A percentile compares a stretch with the other conserved stretches of the same genome.
These are phyloP conservation scores for Flaveria ramosissima DNA, from an alignment of 129 eudicot genomes.

Conservation along the genomic window DNA sequence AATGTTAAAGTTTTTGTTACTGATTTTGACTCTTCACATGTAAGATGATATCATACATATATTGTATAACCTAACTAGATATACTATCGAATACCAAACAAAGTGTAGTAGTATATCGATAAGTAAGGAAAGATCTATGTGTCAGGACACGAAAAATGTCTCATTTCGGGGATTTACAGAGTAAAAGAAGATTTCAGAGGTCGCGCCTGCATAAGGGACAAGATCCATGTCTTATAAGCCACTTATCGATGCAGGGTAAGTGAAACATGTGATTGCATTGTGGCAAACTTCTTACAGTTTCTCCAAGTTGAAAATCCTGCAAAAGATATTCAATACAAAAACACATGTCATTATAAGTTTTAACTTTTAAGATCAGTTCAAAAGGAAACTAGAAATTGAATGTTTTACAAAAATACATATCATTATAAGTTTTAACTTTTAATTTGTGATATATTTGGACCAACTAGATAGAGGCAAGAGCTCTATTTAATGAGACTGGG, in stretches of 20 bases:
- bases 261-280: constrained; percentile 97
- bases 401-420: no score
- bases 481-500: no score
- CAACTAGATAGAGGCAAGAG: no score
- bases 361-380: not conserved
- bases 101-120: constrained; percentile 27
- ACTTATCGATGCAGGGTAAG: constrained; percentile 93
- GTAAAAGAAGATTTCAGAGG: constrained; percentile 42
- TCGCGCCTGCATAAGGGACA: constrained; percentile 97
- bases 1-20: constrained; percentile 23
- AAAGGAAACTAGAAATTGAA: not conserved
- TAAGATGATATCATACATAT: constrained; percentile 29
- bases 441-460: not conserved
- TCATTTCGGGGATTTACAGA: constrained; percentile 45
- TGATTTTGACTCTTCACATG: constrained; percentile 2
- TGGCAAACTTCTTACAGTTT: constrained; percentile 84
- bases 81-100: constrained; percentile 35
- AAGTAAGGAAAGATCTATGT: constrained; percentile 36
- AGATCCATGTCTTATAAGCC: constrained; percentile 95
- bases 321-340: constrained; percentile 1
- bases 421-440: no score
- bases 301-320: constrained; percentile 93
- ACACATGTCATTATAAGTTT: not conserved
- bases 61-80: constrained; percentile 44
- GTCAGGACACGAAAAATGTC: constrained; percentile 37